Evolutionary conservation across 1,139 yeast species (phyloP).

Genomic region (Hyphopichia wangnamkhiaoensis): DNA sequence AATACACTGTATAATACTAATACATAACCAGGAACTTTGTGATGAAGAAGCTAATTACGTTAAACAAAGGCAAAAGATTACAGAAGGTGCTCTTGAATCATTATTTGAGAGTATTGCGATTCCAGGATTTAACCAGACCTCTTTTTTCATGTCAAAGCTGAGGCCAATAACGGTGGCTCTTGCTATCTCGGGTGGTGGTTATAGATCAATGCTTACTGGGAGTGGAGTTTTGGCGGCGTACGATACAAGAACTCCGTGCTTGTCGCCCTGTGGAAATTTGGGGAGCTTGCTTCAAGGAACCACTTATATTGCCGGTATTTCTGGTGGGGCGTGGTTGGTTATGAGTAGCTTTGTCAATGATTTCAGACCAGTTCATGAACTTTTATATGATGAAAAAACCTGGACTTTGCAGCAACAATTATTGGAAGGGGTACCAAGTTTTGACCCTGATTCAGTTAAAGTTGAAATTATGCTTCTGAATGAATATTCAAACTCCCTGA

Average conservation of each 20-base stretch:
- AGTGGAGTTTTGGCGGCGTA: conserved; percentile 62
- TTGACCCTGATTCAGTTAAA: conserved; percentile 27
- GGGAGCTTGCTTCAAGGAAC: conserved; percentile 57
- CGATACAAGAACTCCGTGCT: conserved; percentile 44
- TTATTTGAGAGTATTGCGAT: conserved; percentile 38
- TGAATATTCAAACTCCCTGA: too few relatives aligned
- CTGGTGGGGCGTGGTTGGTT: conserved; percentile 73
- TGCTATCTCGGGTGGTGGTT: conserved; percentile 76
- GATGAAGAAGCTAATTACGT: conserved; percentile 41
- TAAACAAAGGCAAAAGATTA: conserved; percentile 26
- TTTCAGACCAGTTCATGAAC: conserved; percentile 37
- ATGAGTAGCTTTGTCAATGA: conserved; percentile 52
- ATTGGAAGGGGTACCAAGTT: conserved; percentile 55
- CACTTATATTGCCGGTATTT: conserved; percentile 59
- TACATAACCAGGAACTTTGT: conserved; percentile 14
- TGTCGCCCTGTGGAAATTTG: conserved; percentile 26
- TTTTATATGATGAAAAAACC: conserved; percentile 22
- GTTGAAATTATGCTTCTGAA: too few relatives aligned
- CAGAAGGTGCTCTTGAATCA: conserved; percentile 30
- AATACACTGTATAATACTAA: conserved; percentile 5
- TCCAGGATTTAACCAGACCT: conserved; percentile 36
- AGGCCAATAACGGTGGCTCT: conserved; percentile 48
- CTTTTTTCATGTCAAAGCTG: conserved; percentile 14
- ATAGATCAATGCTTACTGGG: conserved; percentile 65
- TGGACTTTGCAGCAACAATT: conserved; percentile 54